Evolutionary conservation across 73 alveolate species (phyloP), one percentile per base, ranked within the genome.

Genomic region (Uronychia setigera): DNA sequence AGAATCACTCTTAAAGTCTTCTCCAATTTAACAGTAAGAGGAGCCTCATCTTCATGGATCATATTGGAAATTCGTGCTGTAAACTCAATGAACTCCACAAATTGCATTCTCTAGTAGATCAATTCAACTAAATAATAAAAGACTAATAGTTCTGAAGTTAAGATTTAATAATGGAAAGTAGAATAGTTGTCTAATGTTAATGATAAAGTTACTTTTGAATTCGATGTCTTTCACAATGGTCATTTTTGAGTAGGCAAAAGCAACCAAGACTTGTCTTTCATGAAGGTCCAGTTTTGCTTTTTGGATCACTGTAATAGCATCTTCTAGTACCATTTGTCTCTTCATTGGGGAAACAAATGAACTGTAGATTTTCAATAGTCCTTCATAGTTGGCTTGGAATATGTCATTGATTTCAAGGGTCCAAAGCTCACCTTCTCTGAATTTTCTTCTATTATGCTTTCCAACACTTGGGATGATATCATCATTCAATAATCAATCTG

Each of bases 361-460:
- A 19, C 67, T 46, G 67, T 46, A 46, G 67, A 46, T 88, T 79
- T 84, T 85, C 74, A 32, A 29, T 25, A 91, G 78, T 14, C 88
- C 86, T 0, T 67, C 89, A 0, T 77, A 77, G 60, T 91, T 91
- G 29, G 93, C 93, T 58, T 81, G 87, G 0, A 91, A 34, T 35
- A 85, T 33, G 57, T 91, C 96, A 76, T 86, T 84, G 0, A 85
- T 86, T 58, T 85, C 84, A 1, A 86, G 60, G 0, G 91, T 91
- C 96, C 96, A 91, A 29, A 91, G 80, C 60, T 91, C 60, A 59
- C 77, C 86, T 26, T 85, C 75, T 74, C 88, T 76, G 80, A 88
- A 88, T 35, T 82, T 83, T 32, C 78, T 26, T 85, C 90, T 81
- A 1, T 84, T 79, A 29, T 75, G 80, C 11, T 29, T 26, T 14